phyloP scores from a whole-genome alignment of 495 filamentous ascomycete species.

The Penicillium goetzii region DNA sequence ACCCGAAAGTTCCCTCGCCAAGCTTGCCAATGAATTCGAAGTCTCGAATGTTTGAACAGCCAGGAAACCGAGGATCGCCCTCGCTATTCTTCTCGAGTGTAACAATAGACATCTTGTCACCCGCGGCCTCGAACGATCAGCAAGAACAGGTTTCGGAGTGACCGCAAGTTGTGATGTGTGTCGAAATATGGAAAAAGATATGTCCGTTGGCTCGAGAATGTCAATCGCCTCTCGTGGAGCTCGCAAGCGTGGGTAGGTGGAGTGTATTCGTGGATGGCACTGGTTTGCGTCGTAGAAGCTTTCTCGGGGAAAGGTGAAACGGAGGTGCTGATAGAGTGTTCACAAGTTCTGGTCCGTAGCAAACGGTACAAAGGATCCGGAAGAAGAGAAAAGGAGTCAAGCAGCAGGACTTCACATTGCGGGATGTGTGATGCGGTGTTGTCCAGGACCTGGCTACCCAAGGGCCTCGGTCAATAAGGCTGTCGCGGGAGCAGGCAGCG shows the following conservation, averaged over 20 bases:
- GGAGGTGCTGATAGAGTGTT: not conserved
- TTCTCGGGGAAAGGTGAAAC: not conserved
- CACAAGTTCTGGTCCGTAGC: not conserved
- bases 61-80: conserved; percentile 63
- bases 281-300: not conserved
- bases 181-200: not conserved
- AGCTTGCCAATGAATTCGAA: conserved; percentile 91
- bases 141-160: not conserved
- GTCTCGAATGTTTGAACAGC: conserved; percentile 84
- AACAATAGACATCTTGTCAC: conserved; percentile 38
- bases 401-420: not conserved
- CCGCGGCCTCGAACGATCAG: not conserved
- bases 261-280: not conserved
- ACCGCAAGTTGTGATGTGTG: not conserved
- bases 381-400: not conserved
- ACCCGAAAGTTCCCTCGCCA: conserved; percentile 98
- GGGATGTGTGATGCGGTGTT: conserved; percentile 7
- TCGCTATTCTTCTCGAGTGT: conserved; percentile 40
- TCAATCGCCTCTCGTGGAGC: conserved; percentile 3
- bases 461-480: conserved; percentile 11
- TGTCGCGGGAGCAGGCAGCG: not conserved
- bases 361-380: not conserved
- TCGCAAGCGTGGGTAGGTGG: not conserved
- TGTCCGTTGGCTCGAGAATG: not conserved
- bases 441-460: conserved; percentile 12